These are phyloP conservation scores for Podila horticola DNA, from an alignment of 192 early-diverging fungal genomes.

Conservation along the genomic window DNA sequence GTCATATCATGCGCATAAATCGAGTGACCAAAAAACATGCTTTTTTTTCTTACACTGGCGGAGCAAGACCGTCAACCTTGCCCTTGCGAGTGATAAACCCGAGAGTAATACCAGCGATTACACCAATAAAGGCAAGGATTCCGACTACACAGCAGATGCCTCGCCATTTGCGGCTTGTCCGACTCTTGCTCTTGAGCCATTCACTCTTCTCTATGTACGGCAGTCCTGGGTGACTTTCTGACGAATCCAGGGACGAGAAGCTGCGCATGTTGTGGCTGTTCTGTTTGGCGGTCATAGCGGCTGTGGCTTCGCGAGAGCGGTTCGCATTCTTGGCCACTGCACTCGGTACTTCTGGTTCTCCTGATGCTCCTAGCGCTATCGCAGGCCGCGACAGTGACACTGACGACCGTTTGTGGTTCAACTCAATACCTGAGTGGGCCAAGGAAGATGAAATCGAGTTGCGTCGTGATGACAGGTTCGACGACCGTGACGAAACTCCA, in stretches of 20 bases:
- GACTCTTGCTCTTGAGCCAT: constrained; percentile 25
- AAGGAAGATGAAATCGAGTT: constrained; percentile 22
- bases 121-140: constrained; percentile 13
- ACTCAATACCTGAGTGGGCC: constrained; percentile 19
- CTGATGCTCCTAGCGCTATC: not conserved
- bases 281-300: constrained; percentile 7
- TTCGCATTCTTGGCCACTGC: not conserved
- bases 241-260: constrained; percentile 1
- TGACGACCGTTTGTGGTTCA: constrained; percentile 11
- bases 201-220: constrained; percentile 10
- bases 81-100: constrained; percentile 22
- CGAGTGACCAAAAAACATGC: not conserved
- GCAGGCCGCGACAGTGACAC: constrained; percentile 7
- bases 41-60: constrained; percentile 11
- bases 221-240: no score
- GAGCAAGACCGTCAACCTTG: constrained; percentile 42
- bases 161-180: constrained; percentile 36
- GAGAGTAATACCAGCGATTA: constrained; percentile 24
- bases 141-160: constrained; percentile 27
- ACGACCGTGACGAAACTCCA: not conserved
- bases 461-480: constrained; percentile 18
- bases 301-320: not conserved
- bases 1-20: not conserved
- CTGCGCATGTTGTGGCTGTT: not conserved
- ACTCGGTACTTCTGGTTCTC: not conserved